These are phyloP conservation scores for Acanthamoeba sp. DNA, from an alignment of 208 protist genomes.

Conservation along the genomic window DNA sequence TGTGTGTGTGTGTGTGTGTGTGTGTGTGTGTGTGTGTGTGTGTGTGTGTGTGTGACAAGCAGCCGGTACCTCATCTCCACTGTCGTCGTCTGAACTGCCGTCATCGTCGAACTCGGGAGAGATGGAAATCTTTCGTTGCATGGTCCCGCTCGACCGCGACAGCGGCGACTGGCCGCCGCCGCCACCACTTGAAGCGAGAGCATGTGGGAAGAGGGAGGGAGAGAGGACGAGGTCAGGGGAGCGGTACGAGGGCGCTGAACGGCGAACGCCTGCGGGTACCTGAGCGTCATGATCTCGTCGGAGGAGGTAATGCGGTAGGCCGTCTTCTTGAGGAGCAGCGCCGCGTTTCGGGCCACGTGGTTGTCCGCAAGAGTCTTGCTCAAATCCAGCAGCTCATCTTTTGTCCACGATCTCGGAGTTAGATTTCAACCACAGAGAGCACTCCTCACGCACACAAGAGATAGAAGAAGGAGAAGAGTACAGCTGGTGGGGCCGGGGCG, in stretches of 20 bases:
- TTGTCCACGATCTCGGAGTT: no score
- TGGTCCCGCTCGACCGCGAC: not conserved
- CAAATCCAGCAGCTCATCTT: constrained; percentile 9
- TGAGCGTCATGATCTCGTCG: not conserved
- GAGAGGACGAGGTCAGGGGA: no score
- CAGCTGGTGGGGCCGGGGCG: constrained; percentile 11
- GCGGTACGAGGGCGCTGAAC: no score
- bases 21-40: not conserved
- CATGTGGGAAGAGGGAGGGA: no score
- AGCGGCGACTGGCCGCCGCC: no score
- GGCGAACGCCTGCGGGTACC: not conserved
- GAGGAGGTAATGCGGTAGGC: not conserved
- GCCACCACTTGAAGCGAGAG: no score
- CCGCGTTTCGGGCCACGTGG: not conserved
- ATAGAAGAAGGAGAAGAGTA: not conserved
- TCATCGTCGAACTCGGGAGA: not conserved
- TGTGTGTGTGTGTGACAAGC: not conserved
- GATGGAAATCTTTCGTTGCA: not conserved
- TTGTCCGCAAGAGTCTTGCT: not conserved
- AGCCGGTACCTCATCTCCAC: not conserved
- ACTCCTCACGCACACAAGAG: no score
- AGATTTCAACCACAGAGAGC: no score
- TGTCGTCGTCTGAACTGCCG: not conserved
- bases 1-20: no score
- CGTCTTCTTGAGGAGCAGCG: constrained; percentile 15